phyloP scores from a whole-genome alignment of 305 asterid genomes.

The Fraxinus ornus region DNA sequence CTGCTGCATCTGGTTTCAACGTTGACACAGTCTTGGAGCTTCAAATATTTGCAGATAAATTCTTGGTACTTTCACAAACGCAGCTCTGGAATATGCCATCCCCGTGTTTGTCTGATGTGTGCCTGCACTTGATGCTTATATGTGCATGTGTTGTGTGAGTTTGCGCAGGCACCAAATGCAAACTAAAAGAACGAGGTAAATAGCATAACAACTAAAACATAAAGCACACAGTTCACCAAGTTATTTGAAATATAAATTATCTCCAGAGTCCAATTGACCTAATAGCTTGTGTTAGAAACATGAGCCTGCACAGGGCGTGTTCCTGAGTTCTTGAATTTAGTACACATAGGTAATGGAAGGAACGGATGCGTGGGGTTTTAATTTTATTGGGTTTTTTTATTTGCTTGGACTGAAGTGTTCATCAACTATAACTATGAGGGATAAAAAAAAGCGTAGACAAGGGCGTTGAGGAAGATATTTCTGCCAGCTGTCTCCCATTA shows the following conservation, averaged over 20 bases:
- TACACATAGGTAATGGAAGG: not conserved
- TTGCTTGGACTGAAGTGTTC: not conserved
- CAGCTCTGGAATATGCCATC: not conserved
- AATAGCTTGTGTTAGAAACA: not conserved
- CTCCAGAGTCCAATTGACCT: not conserved
- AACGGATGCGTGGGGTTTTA: not conserved
- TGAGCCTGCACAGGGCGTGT: not conserved
- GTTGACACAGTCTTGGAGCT: conserved; percentile 65
- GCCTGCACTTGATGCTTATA: not conserved
- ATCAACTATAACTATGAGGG: not conserved
- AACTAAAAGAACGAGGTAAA: not conserved
- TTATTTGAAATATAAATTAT: too few species aligned
- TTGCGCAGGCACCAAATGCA: not conserved
- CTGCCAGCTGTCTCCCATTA: not conserved
- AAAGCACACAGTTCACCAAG: not conserved
- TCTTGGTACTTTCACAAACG: not conserved
- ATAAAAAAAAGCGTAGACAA: not conserved
- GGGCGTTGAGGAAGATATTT: not conserved
- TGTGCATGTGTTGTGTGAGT: not conserved
- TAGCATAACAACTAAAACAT: not conserved
- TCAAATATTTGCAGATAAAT: conserved; percentile 69
- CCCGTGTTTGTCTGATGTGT: conserved; percentile 1
- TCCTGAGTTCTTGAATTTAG: not conserved
- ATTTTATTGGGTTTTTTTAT: not conserved
- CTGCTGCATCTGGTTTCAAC: conserved; percentile 86